These are phyloP conservation scores for Iberis pinnata DNA, from an alignment of 345 rosid species.

Conservation along the genomic window DNA sequence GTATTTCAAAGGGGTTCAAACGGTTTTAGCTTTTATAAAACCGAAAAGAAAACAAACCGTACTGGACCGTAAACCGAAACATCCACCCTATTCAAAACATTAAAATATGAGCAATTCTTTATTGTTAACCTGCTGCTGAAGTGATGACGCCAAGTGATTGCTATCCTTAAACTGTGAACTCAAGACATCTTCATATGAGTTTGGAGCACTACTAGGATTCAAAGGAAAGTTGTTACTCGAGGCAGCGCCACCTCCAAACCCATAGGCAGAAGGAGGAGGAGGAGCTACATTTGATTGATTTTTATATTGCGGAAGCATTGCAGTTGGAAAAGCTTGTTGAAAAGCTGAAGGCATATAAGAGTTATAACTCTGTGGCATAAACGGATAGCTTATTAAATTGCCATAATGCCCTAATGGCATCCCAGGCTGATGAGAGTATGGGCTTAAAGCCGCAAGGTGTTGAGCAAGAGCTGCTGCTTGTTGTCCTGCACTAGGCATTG, in stretches of 20 bases:
- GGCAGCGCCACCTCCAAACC: conserved; percentile 58
- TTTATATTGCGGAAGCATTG: conserved; percentile 75
- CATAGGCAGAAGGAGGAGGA: conserved; percentile 63
- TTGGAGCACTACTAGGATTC: conserved; percentile 48
- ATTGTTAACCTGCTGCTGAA: conserved; percentile 47
- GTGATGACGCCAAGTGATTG: conserved; percentile 51
- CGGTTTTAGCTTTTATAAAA: too few species aligned
- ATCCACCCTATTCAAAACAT: too few species aligned
- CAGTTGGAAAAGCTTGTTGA: conserved; percentile 67
- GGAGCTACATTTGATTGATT: conserved; percentile 56
- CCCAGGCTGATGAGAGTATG: conserved; percentile 64
- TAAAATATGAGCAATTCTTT: neutral
- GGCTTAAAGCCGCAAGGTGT: conserved; percentile 77
- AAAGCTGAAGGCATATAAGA: conserved; percentile 72
- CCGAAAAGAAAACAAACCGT: neutral
- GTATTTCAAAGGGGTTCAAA: too few species aligned
- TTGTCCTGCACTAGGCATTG: conserved; percentile 39
- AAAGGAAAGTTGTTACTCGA: conserved; percentile 56
- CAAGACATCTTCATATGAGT: conserved; percentile 64
- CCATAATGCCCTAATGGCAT: conserved; percentile 76
- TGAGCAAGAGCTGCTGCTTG: conserved; percentile 55
- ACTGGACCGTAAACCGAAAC: neutral
- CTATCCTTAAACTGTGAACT: conserved; percentile 77
- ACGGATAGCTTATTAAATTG: conserved; percentile 81
- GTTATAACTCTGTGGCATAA: conserved; percentile 73